Conservation (phyloP, 176 grass and related monocot species). For the Musa itinerans region DNA sequence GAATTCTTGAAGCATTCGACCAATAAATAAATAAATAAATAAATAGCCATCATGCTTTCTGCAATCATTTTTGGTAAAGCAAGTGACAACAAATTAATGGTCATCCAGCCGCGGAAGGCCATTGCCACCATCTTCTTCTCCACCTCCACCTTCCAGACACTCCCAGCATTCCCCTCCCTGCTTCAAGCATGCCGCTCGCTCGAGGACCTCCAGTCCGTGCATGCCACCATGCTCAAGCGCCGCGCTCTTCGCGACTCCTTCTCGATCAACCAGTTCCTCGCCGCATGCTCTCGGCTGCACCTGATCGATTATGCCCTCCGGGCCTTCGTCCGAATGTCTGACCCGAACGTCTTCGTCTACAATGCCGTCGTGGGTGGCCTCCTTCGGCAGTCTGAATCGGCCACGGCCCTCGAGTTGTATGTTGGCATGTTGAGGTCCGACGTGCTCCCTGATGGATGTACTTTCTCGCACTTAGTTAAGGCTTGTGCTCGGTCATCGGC, state of each 20-base stretch:
- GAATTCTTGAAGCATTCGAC: no score
- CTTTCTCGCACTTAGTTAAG: conserved; percentile 11
- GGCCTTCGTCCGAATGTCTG: conserved; percentile 1
- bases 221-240: conserved; percentile 19
- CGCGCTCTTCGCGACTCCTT: conserved; percentile 2
- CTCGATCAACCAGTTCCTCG: conserved; percentile 16
- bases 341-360: conserved; percentile 19
- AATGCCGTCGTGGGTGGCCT: conserved; percentile 16
- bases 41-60: no score
- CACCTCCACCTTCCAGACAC: not conserved
- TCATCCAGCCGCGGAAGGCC: not conserved
- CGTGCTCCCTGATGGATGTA: not conserved
- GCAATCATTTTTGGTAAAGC: no score
- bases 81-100: not conserved
- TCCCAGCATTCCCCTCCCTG: not conserved
- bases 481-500: not conserved
- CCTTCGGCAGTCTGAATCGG: not conserved
- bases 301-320: conserved; percentile 5
- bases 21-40: no score
- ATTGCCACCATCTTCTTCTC: not conserved
- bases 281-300: not conserved
- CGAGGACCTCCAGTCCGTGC: not conserved
- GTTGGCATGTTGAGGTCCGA: not conserved
- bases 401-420: not conserved
- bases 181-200: conserved; percentile 1